Evolutionary conservation across 306 rosid genomes (phyloP).

Genomic region (Ziziphus jujuba): DNA sequence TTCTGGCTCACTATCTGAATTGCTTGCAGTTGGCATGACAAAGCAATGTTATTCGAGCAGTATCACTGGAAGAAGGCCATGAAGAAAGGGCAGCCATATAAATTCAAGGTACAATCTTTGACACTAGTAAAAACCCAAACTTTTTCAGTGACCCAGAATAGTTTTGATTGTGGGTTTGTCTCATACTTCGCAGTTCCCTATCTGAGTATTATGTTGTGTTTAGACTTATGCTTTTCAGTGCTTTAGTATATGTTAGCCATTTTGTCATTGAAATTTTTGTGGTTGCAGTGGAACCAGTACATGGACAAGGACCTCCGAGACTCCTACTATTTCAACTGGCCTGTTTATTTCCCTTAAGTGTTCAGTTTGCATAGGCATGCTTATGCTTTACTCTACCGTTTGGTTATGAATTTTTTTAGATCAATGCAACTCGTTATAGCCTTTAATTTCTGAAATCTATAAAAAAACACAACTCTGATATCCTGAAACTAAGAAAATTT

Average conservation of each 20-base stretch:
- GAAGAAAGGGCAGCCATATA: conserved; percentile 66
- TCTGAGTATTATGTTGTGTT: background rate
- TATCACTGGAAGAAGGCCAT: conserved; percentile 84
- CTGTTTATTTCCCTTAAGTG: conserved; percentile 69
- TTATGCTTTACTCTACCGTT: background rate
- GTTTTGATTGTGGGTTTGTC: background rate
- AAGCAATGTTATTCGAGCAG: conserved; percentile 72
- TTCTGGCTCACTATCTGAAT: conserved; percentile 2
- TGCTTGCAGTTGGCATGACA: conserved; percentile 85
- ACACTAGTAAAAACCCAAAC: background rate
- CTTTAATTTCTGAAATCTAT: background rate
- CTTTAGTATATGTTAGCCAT: background rate
- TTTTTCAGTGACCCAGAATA: background rate
- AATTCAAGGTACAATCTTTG: conserved; percentile 52
- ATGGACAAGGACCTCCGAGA: conserved; percentile 66
- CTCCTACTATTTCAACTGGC: conserved; percentile 74
- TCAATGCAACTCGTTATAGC: conserved; percentile 14
- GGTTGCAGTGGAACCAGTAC: conserved; percentile 84
- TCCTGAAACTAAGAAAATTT: background rate
- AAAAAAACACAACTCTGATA: background rate
- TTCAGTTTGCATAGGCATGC: conserved; percentile 10
- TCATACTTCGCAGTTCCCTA: background rate
- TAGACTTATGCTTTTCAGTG: background rate
- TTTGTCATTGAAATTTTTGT: background rate
- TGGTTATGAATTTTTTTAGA: conserved; percentile 20